These are phyloP conservation scores for Stephania japonica DNA, from an alignment of 164 flowering plant species.

Conservation along the genomic window DNA sequence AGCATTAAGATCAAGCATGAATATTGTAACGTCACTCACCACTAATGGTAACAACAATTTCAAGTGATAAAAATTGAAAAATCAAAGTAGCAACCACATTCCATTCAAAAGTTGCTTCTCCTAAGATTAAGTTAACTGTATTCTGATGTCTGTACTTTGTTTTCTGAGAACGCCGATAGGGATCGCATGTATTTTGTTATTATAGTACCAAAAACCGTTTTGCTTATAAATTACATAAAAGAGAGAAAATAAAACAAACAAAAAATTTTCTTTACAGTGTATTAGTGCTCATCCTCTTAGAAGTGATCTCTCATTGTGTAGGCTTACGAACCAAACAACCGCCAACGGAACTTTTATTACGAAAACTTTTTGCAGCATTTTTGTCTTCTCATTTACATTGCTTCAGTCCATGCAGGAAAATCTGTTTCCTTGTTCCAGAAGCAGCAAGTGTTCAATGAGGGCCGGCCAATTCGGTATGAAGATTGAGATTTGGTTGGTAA, in stretches of 20 bases:
- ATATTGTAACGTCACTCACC: not conserved
- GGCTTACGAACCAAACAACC: conserved; percentile 1
- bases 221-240: conserved; percentile 2
- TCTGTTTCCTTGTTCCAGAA: conserved; percentile 6
- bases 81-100: not conserved
- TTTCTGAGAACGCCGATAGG: not conserved
- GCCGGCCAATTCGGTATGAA: not conserved
- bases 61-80: not conserved
- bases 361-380: conserved; percentile 1
- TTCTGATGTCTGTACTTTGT: too few species aligned
- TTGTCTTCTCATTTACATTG: conserved; percentile 7
- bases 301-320: not conserved
- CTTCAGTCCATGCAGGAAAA: conserved; percentile 7
- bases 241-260: not conserved
- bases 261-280: conserved; percentile 2
- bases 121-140: conserved; percentile 5
- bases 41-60: not conserved
- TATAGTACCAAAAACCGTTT: not conserved
- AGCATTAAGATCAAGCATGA: not conserved
- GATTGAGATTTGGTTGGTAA: not conserved
- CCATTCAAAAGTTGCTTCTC: not conserved
- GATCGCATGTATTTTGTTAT: conserved; percentile 4
- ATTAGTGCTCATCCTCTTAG: not conserved
- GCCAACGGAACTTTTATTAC: not conserved
- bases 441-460: not conserved